Base-by-base conservation (phyloP, 768 basidiomycete genomes). In the Calocybe gangraenosa region DNA sequence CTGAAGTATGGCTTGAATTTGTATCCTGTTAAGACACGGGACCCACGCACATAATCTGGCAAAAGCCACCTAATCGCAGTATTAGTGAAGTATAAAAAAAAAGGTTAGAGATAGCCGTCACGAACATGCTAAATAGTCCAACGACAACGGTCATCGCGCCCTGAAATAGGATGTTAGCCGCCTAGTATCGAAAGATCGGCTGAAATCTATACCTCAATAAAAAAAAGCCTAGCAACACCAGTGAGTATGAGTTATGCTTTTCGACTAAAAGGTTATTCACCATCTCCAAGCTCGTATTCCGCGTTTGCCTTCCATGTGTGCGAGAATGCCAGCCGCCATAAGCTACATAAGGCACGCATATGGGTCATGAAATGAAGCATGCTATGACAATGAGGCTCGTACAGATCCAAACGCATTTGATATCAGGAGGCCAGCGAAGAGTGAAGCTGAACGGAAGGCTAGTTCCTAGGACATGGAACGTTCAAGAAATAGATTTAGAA, bases 201-300 rank as follows among this genome's bases (percentile, higher is more conserved):
- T 30, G 18, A n/a, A 7, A 8, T 22, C 14, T 15, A 44, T 59
- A 75, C 82, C 69, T 83, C 85, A 35, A 86, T 82, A 57, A 73
- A 83, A 58, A 87, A 87, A 28, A 87, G 52, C 84, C 83, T 81
- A 49, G 2, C n/a, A n/a, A n/a, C n/a, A n/a, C n/a, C n/a, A 35
- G 25, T 28, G 25, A 28, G 11, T 18, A 4, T 8, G 32, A 35
- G 14, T 19, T 14, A 4, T 15, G 13, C 6, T 6, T 11, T 13
- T n/a, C 7, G 21, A 28, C 19, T 11, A 22, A 39, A 21, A 40
- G n/a, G 9, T n/a, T 17, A 15, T 66, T 48, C 48, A 81, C 81
- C 79, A 88, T 68, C 81, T 57, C 86, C 86, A 88, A 8, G 81
- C 84, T 21, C 79, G 59, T 32, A 84, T 79, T 1, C 84, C 85